phyloP scores from a whole-genome alignment of 805 yeast species.

The Barnettozyma sucrosica region DNA sequence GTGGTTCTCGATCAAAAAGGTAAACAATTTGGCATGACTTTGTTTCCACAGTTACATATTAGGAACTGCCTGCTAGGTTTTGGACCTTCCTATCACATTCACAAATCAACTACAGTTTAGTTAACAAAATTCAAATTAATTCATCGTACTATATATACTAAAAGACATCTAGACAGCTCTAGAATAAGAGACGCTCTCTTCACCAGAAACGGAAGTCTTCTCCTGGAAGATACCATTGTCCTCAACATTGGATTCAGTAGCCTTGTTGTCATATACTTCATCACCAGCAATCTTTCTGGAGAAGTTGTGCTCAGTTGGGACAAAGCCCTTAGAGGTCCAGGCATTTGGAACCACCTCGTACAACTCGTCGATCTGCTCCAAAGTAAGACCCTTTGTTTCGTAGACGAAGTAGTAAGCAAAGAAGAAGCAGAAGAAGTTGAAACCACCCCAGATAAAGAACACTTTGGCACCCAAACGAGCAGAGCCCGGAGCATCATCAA shows the following conservation, averaged over 20 bases:
- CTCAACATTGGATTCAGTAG: constrained; percentile 2
- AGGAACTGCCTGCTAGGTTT: too few species aligned
- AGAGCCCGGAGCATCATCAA: constrained; percentile 55
- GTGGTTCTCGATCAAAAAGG: not conserved
- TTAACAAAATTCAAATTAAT: too few species aligned
- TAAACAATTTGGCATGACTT: not conserved
- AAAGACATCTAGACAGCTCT: not conserved
- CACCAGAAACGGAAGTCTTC: not conserved
- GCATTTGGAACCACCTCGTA: constrained; percentile 35
- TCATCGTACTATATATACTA: not conserved
- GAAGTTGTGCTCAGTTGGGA: constrained; percentile 31
- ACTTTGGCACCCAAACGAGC: constrained; percentile 59
- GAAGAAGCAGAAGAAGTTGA: constrained; percentile 48
- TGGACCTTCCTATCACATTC: too few species aligned
- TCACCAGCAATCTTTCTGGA: constrained; percentile 14
- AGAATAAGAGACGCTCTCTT: not conserved
- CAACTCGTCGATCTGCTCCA: constrained; percentile 63
- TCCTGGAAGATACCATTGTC: constrained; percentile 4
- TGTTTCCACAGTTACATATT: not conserved
- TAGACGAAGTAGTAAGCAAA: constrained; percentile 52
- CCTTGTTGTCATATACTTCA: constrained; percentile 7
- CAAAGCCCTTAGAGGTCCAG: constrained; percentile 29
- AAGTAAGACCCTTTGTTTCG: constrained; percentile 62
- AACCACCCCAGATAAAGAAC: constrained; percentile 74
- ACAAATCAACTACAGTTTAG: too few species aligned